Evolutionary conservation across 352 stramenopile genomes (phyloP).

Genomic region (Phytophthora kernoviae): DNA sequence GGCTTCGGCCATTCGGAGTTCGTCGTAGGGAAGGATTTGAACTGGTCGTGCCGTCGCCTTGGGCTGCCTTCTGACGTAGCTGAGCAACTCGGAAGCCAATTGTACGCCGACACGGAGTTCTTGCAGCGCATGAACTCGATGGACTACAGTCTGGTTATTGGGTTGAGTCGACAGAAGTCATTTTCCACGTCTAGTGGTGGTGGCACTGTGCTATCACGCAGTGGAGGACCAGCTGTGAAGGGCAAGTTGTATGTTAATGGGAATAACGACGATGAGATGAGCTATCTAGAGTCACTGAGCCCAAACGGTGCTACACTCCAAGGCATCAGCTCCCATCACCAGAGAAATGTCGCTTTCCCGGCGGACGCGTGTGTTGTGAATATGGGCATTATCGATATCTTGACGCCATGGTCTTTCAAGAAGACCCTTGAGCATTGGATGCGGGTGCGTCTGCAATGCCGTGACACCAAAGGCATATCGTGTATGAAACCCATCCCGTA

Average conservation of each 20-base stretch:
- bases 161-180: slow-evolving; percentile 71
- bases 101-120: slow-evolving; percentile 93
- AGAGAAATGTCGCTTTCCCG: slow-evolving; percentile 50
- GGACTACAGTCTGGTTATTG: slow-evolving; percentile 97
- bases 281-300: slow-evolving; percentile 65
- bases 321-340: slow-evolving; percentile 20
- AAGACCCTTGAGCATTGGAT: slow-evolving; percentile 93
- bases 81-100: slow-evolving; percentile 77
- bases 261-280: slow-evolving; percentile 41
- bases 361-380: slow-evolving; percentile 87
- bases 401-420: slow-evolving; percentile 94
- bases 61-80: slow-evolving; percentile 72
- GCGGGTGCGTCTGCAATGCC: slow-evolving; percentile 79
- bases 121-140: slow-evolving; percentile 96
- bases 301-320: slow-evolving; percentile 44
- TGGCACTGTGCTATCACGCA: slow-evolving; percentile 37
- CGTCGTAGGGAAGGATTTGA: slow-evolving; percentile 86
- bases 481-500: slow-evolving; percentile 85
- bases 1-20: slow-evolving; percentile 78
- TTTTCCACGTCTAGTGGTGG: slow-evolving; percentile 42
- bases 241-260: slow-evolving; percentile 36
- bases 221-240: slow-evolving; percentile 35
- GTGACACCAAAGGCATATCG: slow-evolving; percentile 79
- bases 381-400: slow-evolving; percentile 98
- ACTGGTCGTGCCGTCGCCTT: slow-evolving; percentile 83